Conservation (phyloP, 805 yeast species). For the Wickerhamomyces silvicola region DNA sequence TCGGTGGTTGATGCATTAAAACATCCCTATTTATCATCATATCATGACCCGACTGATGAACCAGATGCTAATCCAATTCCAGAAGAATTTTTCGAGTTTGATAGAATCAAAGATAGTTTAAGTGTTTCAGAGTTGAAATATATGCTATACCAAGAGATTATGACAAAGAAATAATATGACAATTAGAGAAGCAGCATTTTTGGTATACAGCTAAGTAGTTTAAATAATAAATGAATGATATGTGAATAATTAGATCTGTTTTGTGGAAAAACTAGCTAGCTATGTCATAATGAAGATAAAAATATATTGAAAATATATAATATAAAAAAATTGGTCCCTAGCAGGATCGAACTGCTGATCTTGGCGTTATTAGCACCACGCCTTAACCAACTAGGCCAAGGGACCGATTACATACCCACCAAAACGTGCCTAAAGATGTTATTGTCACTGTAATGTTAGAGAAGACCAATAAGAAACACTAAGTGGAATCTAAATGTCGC, state of each 20-base stretch:
- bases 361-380: slow-evolving; percentile 43
- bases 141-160: slow-evolving; percentile 75
- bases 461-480: too few species aligned
- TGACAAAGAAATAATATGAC: slow-evolving; percentile 23
- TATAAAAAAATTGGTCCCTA: slow-evolving; percentile 51
- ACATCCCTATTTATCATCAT: slow-evolving; percentile 82
- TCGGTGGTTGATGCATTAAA: slow-evolving; percentile 77
- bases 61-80: slow-evolving; percentile 82
- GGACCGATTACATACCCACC: too few species aligned
- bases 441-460: too few species aligned
- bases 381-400: slow-evolving; percentile 58
- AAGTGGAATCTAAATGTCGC: too few species aligned
- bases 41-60: slow-evolving; percentile 93
- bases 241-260: too few species aligned
- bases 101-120: slow-evolving; percentile 72
- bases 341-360: slow-evolving; percentile 80
- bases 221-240: too few species aligned
- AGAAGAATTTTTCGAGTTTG: slow-evolving; percentile 84
- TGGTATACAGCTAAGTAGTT: too few species aligned
- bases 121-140: slow-evolving; percentile 69
- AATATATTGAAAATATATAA: too few species aligned
- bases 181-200: neutral
- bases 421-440: too few species aligned
- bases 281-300: too few species aligned
- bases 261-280: too few species aligned